Percentiles rank a stretch among this genome's conserved stretches.
Conservation (phyloP, 495 filamentous ascomycete species). For the Lophiotrema nucula region DNA sequence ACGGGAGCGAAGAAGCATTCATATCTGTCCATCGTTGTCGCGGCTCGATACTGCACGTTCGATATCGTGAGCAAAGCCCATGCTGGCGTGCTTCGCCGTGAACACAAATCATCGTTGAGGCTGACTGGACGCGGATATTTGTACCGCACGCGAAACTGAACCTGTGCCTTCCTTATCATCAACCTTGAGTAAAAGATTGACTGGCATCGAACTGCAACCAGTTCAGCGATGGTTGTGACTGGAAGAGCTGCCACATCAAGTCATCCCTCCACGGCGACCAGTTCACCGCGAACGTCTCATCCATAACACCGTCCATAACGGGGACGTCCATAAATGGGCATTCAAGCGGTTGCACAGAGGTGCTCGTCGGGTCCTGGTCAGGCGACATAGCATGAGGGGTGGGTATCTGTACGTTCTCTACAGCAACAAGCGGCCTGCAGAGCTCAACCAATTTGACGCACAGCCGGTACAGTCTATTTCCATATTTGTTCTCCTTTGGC, state of each 20-base stretch:
- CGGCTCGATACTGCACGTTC: too few species aligned
- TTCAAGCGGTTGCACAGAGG: background rate
- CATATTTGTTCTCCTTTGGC: background rate
- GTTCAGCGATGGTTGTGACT: slow-evolving; percentile 4
- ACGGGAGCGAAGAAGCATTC: too few species aligned
- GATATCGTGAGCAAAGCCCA: too few species aligned
- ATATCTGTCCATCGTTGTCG: too few species aligned
- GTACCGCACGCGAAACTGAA: too few species aligned
- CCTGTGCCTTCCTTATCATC: too few species aligned
- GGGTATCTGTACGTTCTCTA: too few species aligned
- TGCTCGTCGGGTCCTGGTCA: background rate
- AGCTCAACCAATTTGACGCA: background rate
- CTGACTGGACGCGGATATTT: too few species aligned
- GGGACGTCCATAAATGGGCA: background rate
- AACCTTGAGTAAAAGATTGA: too few species aligned
- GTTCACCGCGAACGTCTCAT: background rate
- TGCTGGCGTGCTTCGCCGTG: too few species aligned
- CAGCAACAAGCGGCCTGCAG: slow-evolving; percentile 5
- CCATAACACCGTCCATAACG: background rate
- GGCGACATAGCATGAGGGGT: background rate
- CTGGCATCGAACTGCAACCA: too few species aligned
- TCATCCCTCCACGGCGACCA: slow-evolving; percentile 5
- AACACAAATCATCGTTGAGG: too few species aligned
- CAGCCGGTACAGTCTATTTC: background rate
- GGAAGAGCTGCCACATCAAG: slow-evolving; percentile 19